Conservation (phyloP, 2,329 filamentous ascomycete genomes). For the Orbilia brochopaga region DNA sequence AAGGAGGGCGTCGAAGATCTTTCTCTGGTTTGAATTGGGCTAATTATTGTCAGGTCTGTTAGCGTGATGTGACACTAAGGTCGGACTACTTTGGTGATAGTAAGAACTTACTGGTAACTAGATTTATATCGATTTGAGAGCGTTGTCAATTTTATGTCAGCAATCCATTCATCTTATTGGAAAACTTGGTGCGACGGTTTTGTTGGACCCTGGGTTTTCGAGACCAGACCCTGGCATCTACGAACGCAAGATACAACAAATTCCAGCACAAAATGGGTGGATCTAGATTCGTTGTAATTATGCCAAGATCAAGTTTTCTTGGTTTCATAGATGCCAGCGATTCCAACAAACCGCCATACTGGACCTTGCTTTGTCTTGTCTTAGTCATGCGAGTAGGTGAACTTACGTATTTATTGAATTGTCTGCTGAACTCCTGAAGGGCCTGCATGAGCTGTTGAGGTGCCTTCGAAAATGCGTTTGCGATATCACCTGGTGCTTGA, state of each 20-base stretch:
- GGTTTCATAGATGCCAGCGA: background rate
- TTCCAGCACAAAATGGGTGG: background rate
- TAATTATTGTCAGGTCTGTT: background rate
- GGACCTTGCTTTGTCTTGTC: background rate
- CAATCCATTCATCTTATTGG: background rate
- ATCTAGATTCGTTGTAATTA: background rate
- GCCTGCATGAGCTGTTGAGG: slow-evolving; percentile 12
- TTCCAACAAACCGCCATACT: background rate
- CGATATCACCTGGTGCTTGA: slow-evolving; percentile 1
- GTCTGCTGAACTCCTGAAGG: background rate
- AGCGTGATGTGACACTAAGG: background rate
- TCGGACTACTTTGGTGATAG: slow-evolving; percentile 1
- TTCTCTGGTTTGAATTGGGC: slow-evolving; percentile 20
- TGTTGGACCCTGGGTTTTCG: too few relatives aligned
- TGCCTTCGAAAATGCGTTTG: slow-evolving; percentile 7
- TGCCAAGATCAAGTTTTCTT: background rate
- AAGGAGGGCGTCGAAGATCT: slow-evolving; percentile 15
- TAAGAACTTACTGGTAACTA: slow-evolving; percentile 14
- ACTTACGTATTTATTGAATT: slow-evolving; percentile 24
- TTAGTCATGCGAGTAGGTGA: background rate
- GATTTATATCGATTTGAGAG: slow-evolving; percentile 12
- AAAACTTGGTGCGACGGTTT: background rate
- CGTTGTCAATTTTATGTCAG: slow-evolving; percentile 4
- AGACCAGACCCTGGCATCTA: background rate
- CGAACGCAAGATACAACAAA: background rate